Conservation (phyloP, 306 rosid genomes). For the Medicago truncatula region DNA sequence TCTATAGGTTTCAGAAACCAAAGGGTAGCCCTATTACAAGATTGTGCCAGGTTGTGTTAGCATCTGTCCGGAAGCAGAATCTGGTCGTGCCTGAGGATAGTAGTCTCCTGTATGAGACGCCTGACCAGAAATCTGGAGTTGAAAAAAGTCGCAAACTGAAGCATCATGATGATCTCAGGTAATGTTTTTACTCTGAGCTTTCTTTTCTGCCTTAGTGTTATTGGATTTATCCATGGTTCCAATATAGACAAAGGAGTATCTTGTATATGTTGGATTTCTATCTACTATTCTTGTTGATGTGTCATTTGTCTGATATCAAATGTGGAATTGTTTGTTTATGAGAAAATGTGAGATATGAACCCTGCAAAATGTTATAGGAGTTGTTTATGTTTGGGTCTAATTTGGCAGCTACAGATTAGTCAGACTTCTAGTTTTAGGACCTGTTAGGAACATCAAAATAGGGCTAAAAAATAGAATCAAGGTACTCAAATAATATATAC, state of each 20-base stretch:
- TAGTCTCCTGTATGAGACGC: conserved; percentile 69
- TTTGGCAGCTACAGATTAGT: neutral
- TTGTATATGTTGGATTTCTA: conserved; percentile 17
- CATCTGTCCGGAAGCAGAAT: conserved; percentile 69
- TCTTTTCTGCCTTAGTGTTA: conserved; percentile 1
- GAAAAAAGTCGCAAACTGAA: conserved; percentile 79
- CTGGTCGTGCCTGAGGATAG: conserved; percentile 65
- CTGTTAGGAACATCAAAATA: too few species aligned
- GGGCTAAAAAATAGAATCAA: too few species aligned
- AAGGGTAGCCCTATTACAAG: conserved; percentile 86
- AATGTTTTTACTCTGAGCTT: conserved; percentile 33
- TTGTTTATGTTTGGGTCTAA: conserved; percentile 24
- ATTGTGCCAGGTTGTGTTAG: conserved; percentile 84
- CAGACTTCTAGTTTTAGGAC: too few species aligned
- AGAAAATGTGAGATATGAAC: neutral
- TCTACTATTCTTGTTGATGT: conserved; percentile 5
- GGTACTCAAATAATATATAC: too few species aligned
- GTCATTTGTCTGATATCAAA: neutral
- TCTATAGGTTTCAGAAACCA: conserved; percentile 85
- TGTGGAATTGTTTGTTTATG: neutral
- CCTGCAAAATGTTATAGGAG: neutral
- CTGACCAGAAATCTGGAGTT: conserved; percentile 60
- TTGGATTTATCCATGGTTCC: neutral
- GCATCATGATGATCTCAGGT: conserved; percentile 78
- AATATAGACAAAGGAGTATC: conserved; percentile 5